Evolutionary conservation across 2,329 filamentous ascomycete genomes (phyloP).

Genomic region (Stachybotrys chartarum): DNA sequence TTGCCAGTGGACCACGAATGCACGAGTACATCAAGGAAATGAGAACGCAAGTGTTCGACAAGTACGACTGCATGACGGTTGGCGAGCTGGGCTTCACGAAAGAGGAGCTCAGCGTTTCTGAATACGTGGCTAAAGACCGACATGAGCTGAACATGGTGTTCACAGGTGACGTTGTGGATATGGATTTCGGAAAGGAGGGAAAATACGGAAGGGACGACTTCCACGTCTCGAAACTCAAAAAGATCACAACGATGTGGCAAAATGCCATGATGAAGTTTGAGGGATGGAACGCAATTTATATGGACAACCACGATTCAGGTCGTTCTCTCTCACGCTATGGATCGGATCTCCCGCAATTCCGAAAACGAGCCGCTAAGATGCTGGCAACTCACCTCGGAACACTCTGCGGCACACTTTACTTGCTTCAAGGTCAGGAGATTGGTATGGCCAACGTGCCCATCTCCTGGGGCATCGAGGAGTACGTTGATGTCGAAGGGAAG

Average conservation of each 20-base stretch:
- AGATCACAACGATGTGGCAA: slow-evolving; percentile 28
- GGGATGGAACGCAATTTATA: slow-evolving; percentile 43
- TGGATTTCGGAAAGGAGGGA: slow-evolving; percentile 20
- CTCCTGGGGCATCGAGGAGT: slow-evolving; percentile 33
- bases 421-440: slow-evolving; percentile 46
- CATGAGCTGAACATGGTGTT: slow-evolving; percentile 22
- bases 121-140: slow-evolving; percentile 38
- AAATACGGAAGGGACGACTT: slow-evolving; percentile 35
- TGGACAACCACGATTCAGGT: slow-evolving; percentile 50
- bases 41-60: slow-evolving; percentile 31
- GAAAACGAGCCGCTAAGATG: slow-evolving; percentile 39
- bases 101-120: slow-evolving; percentile 33
- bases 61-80: slow-evolving; percentile 49
- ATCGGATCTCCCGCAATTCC: slow-evolving; percentile 27
- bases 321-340: slow-evolving; percentile 42
- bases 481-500: slow-evolving; percentile 33
- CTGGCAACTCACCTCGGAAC: slow-evolving; percentile 31
- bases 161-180: slow-evolving; percentile 16
- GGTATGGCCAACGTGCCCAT: slow-evolving; percentile 39
- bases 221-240: slow-evolving; percentile 25
- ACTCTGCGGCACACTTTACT: slow-evolving; percentile 36
- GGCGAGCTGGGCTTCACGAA: slow-evolving; percentile 17
- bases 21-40: slow-evolving; percentile 26
- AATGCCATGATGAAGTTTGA: slow-evolving; percentile 25
- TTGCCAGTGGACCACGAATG: slow-evolving; percentile 48